Percentiles rank a stretch among this genome's conserved stretches.
These are phyloP conservation scores for Flaveria robusta DNA, from an alignment of 129 eudicot genomes.

Conservation along the genomic window DNA sequence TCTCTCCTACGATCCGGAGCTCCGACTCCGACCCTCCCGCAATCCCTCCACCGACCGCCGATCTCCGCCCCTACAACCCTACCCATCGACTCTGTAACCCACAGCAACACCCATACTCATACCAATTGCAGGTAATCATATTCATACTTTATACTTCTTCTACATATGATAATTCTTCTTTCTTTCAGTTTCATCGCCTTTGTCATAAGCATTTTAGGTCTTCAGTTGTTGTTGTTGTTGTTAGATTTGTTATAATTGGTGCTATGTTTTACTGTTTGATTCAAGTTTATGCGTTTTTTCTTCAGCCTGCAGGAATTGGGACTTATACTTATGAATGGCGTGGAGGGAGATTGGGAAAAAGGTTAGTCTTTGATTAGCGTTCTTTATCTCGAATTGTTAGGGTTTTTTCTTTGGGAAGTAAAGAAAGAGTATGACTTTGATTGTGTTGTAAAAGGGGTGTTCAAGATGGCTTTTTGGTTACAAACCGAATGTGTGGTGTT, in stretches of 20 bases:
- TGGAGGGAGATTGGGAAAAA: constrained; percentile 74
- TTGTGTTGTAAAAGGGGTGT: too few relatives aligned
- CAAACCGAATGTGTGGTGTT: too few relatives aligned
- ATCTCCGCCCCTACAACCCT: constrained; percentile 1
- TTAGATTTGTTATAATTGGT: neutral
- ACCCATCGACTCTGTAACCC: neutral
- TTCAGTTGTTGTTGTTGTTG: neutral
- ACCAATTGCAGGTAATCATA: constrained; percentile 28
- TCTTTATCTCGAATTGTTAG: neutral
- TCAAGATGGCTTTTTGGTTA: too few relatives aligned
- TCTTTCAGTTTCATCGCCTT: constrained; percentile 1
- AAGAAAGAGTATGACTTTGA: too few relatives aligned
- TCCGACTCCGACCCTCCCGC: neutral
- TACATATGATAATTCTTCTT: neutral
- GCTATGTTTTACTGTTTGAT: neutral
- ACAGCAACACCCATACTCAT: neutral
- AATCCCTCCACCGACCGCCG: constrained; percentile 11
- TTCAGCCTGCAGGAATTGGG: constrained; percentile 30
- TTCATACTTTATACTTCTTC: neutral
- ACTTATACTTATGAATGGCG: constrained; percentile 60
- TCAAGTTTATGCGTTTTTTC: neutral
- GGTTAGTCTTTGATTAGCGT: constrained; percentile 38
- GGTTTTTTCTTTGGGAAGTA: too few relatives aligned
- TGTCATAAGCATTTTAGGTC: constrained; percentile 5
- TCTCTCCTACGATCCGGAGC: neutral